Base-by-base conservation (phyloP, 2,329 filamentous ascomycete genomes). In the Onygenales sp. region DNA sequence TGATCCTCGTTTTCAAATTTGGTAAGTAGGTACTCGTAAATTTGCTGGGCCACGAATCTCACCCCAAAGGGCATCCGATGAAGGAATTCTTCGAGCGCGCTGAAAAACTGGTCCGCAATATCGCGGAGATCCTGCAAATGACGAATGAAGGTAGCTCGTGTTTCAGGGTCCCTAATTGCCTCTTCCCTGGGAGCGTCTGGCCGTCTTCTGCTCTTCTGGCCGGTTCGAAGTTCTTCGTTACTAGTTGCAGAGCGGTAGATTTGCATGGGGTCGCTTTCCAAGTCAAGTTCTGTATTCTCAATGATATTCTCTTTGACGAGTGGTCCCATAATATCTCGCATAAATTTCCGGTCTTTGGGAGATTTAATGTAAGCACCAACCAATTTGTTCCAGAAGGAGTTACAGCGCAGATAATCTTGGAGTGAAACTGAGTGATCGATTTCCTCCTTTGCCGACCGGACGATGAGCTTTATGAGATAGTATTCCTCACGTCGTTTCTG, bases 401-500 rank as follows among this genome's bases (percentile, higher is more conserved):
- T 95, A 54, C 88, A 90, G 21, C 93, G 84, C 11, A 90, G 71
- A 64, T 91, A 96, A 57, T 97, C 93, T 62, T 94, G 87, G 1
- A 96, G 69, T 0, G 81, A 82, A 43, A 75, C 74, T 60, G 85
- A 86, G 39, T 79, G 78, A 43, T 93, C 87, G 41, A 96, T 80
- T 64, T 96, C 92, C 68, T 97, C 91, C 56, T 84, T 84, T 51
- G 92, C 85, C 2, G 91, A 91, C 50, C 87, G 80, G 13, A 85
- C 78, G 54, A 98, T 84, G 21, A 97, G 78, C 72, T 95, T 96
- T 56, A 98, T 76, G 5, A 98, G 78, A 69, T 96, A 95, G 72
- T 97, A 98, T 66, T 98, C 93, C 69, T 98, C 93, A 66, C 93
- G 80, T 58, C 91, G 82, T 75, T 97, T 98, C 69, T 98, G 93